Percentiles rank a stretch among this genome's conserved stretches.
Conservation (phyloP, 345 rosid genomes). For the Salix exigua region DNA sequence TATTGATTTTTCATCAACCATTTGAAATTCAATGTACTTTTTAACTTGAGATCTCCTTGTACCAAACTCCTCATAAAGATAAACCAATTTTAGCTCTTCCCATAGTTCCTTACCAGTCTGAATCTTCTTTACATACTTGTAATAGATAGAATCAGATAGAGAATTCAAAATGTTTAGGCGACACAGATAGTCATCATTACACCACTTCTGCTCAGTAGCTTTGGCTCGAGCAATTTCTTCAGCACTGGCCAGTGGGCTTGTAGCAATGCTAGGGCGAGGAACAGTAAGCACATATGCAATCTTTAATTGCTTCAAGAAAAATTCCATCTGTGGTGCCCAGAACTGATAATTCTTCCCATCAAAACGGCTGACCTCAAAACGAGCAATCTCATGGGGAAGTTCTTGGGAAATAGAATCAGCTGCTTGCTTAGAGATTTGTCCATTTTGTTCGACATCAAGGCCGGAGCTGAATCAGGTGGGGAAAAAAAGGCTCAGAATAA, state of each 20-base stretch:
- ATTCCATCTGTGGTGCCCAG: constrained; percentile 67
- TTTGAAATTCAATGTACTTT: constrained; percentile 69
- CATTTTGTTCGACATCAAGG: constrained; percentile 1
- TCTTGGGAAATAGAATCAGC: constrained; percentile 24
- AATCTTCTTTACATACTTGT: constrained; percentile 46
- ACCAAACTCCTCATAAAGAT: constrained; percentile 57
- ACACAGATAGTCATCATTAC: constrained; percentile 63
- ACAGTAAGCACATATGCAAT: constrained; percentile 59
- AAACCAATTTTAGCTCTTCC: constrained; percentile 67
- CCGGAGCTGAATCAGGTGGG: constrained; percentile 19
- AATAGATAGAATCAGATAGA: constrained; percentile 62
- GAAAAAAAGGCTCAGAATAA: too few relatives aligned
- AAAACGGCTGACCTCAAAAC: constrained; percentile 50
- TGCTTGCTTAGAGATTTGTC: constrained; percentile 22
- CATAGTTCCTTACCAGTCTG: constrained; percentile 70
- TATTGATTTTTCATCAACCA: constrained; percentile 53
- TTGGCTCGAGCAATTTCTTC: constrained; percentile 32
- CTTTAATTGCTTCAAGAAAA: constrained; percentile 59
- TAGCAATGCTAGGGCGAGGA: constrained; percentile 38
- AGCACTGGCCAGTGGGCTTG: constrained; percentile 26
- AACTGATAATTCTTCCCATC: constrained; percentile 61
- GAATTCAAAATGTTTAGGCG: constrained; percentile 55
- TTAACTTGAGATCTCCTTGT: constrained; percentile 64
- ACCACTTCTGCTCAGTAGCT: constrained; percentile 48
- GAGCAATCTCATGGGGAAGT: constrained; percentile 15